Conservation (phyloP, 495 filamentous ascomycete genomes). For the Glarea lozoyensis region DNA sequence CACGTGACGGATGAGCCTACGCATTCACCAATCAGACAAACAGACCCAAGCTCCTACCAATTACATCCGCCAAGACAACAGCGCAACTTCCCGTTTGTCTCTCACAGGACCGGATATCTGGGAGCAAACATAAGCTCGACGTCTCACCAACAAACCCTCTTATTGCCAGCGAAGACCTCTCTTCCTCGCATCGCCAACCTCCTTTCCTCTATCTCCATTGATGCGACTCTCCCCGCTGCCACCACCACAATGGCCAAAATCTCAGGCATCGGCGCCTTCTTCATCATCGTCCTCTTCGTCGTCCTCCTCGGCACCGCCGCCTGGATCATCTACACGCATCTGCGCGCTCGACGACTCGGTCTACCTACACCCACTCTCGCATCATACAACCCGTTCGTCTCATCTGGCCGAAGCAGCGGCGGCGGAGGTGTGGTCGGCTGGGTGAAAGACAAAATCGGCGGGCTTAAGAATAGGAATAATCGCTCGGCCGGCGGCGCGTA, state of each 20-base stretch:
- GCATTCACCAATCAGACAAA: no score
- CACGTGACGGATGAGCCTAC: no score
- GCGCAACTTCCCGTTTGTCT: no score
- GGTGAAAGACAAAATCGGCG: slow-evolving; percentile 40
- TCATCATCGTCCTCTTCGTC: slow-evolving; percentile 43
- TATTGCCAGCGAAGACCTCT: no score
- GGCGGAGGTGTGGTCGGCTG: slow-evolving; percentile 51
- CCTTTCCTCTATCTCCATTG: not conserved
- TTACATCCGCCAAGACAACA: no score
- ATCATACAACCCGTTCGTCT: slow-evolving; percentile 51
- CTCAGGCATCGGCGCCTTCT: slow-evolving; percentile 16
- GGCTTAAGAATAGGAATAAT: slow-evolving; percentile 42
- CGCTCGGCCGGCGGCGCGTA: slow-evolving; percentile 53
- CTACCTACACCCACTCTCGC: slow-evolving; percentile 51
- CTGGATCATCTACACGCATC: slow-evolving; percentile 47
- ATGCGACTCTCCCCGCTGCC: no score
- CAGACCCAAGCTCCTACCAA: no score
- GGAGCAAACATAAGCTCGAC: no score
- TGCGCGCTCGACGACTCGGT: slow-evolving; percentile 53
- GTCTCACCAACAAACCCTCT: no score
- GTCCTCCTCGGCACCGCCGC: slow-evolving; percentile 34
- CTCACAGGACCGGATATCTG: no score
- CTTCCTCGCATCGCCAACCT: no score
- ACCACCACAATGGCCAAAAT: slow-evolving; percentile 15
- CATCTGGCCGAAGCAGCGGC: slow-evolving; percentile 38